Evolutionary conservation across 108 stramenopile species (phyloP), one percentile per base, ranked within the genome.

Genomic region (Skeletonema costatum): DNA sequence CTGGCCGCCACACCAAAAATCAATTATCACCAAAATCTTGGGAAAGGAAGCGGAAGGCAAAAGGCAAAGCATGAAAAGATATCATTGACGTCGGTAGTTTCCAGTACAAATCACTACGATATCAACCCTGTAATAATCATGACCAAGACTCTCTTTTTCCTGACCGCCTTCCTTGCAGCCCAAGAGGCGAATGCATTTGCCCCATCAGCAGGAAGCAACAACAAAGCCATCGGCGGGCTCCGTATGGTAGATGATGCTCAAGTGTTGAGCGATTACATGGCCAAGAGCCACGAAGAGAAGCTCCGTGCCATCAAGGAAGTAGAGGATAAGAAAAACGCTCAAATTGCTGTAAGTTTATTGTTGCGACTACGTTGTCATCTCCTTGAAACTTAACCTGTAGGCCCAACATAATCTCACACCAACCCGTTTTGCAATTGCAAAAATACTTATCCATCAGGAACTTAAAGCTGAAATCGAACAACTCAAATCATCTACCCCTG

Each of bases 241-340:
- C 9, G 25, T 7, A 19, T 35, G 60, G 61, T 35, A 19, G 76
- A 79, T 48, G 61, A 59, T 17, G 64, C 53, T 17, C 64, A 59
- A n/a, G 53, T 53, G 21, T 64, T 92, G 42, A 89, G 86, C 36
- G 87, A 92, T 21, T 92, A 92, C 81, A 87, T 94, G 90, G 87
- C 83, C 69, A 89, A 84, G 68, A 91, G 90, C 41, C 93, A 94
- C 60, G 91, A 89, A 64, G 93, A 94, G 51, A 94, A 94, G 70
- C 39, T 94, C 32, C 68, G 71, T 58, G 90, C 91, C 12, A 66
- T 92, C 44, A 84, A 87, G 42, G 79, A 68, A 12, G 81, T 81
- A n/a, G 91, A 92, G 66, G 65, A 73, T 6, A 86, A 87, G 71
- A 94, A 94, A 70, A 84, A 90, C 65, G 85, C 75, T 1, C 90